Evolutionary conservation across 352 stramenopile genomes (phyloP).

Genomic region (Globisporangium irregulare): DNA sequence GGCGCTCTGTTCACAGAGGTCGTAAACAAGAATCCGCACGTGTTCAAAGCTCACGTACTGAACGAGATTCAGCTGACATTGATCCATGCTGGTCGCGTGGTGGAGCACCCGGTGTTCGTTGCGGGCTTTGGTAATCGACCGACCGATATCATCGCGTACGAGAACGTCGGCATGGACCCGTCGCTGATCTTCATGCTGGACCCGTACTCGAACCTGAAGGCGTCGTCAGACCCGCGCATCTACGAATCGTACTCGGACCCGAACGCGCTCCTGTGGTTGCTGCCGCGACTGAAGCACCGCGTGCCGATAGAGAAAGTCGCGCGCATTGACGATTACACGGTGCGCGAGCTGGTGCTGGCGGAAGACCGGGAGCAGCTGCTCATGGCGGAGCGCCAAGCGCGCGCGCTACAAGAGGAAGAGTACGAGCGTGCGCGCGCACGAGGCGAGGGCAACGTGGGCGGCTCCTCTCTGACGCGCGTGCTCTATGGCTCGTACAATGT

Average conservation of each 20-base stretch:
- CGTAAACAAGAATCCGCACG: slow-evolving; percentile 82
- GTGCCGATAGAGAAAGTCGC: slow-evolving; percentile 75
- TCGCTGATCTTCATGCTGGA: slow-evolving; percentile 82
- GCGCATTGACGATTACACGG: slow-evolving; percentile 81
- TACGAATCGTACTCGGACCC: slow-evolving; percentile 83
- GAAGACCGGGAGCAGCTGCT: slow-evolving; percentile 76
- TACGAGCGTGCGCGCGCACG: slow-evolving; percentile 30
- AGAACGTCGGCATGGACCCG: slow-evolving; percentile 68
- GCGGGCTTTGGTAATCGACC: slow-evolving; percentile 84
- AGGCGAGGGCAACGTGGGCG: slow-evolving; percentile 28
- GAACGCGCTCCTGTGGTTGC: slow-evolving; percentile 73
- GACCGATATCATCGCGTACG: slow-evolving; percentile 77
- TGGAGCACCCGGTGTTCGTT: slow-evolving; percentile 79
- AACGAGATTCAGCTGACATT: slow-evolving; percentile 81
- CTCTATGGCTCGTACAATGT: slow-evolving; percentile 12
- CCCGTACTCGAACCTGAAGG: slow-evolving; percentile 72
- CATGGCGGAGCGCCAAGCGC: slow-evolving; percentile 59
- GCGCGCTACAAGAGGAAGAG: slow-evolving; percentile 66
- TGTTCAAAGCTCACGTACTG: slow-evolving; percentile 82
- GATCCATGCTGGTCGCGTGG: slow-evolving; percentile 69
- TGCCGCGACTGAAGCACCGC: slow-evolving; percentile 80
- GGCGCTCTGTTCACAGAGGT: slow-evolving; percentile 78
- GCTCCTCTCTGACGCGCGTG: slow-evolving; percentile 14
- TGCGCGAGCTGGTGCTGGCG: slow-evolving; percentile 68
- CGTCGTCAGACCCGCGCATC: slow-evolving; percentile 52